phyloP scores from a whole-genome alignment of 1,284 basidiomycete species.

The Coriolopsis trogii region DNA sequence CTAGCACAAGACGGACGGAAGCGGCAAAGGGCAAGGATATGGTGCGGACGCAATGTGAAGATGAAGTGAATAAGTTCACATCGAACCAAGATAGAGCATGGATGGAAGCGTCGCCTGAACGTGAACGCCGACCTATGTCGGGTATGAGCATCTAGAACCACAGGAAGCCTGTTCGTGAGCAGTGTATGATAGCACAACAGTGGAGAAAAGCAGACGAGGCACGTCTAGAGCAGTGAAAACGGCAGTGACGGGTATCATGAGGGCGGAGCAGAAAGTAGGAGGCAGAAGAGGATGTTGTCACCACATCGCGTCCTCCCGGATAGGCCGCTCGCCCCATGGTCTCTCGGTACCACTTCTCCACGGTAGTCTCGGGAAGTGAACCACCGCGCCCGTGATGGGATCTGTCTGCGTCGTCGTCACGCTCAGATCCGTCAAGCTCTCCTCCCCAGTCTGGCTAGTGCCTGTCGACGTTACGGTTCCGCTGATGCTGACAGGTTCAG shows the following conservation, averaged over 20 bases:
- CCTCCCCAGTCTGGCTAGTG: slow-evolving; percentile 28
- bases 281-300: slow-evolving; percentile 1
- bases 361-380: slow-evolving; percentile 36
- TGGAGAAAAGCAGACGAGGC: background rate
- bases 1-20: background rate
- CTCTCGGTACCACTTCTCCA: slow-evolving; percentile 24
- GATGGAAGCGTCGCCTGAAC: slow-evolving; percentile 1
- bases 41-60: background rate
- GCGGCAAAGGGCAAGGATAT: background rate
- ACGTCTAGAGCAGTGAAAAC: background rate
- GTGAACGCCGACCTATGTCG: slow-evolving; percentile 10
- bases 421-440: slow-evolving; percentile 33
- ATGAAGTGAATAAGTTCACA: slow-evolving; percentile 23
- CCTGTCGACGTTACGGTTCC: slow-evolving; percentile 33
- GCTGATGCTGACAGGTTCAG: slow-evolving; percentile 9
- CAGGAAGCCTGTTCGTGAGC: background rate
- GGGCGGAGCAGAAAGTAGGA: too few relatives aligned
- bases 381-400: slow-evolving; percentile 36
- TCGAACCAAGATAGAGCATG: slow-evolving; percentile 8
- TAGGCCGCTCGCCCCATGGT: slow-evolving; percentile 11
- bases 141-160: slow-evolving; percentile 14
- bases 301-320: slow-evolving; percentile 25
- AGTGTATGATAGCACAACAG: background rate
- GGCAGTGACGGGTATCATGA: too few relatives aligned
- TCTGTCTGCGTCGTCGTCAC: slow-evolving; percentile 39